phyloP scores from a whole-genome alignment of 768 basidiomycete species.

The Mycena kentingensis region DNA sequence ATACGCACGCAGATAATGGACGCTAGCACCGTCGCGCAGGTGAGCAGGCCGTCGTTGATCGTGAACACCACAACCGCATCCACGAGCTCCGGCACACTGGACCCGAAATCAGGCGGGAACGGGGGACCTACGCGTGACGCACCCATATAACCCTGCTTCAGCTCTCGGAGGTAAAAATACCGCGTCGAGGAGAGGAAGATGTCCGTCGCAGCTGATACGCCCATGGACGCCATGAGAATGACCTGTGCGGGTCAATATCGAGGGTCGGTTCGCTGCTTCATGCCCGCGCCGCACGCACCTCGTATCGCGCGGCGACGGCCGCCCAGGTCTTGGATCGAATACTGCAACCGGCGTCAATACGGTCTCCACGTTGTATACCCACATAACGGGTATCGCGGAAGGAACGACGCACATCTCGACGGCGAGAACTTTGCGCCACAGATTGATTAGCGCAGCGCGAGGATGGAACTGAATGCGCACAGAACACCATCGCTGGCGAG shows the following conservation, averaged over 20 bases:
- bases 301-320: neutral
- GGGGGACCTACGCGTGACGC: neutral
- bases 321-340: neutral
- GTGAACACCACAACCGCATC: conserved; percentile 1
- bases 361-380: no score
- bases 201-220: conserved; percentile 16
- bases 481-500: no score
- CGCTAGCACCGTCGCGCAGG: neutral
- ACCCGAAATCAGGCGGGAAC: neutral
- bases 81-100: neutral
- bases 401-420: neutral
- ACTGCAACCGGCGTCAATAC: neutral
- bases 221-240: neutral
- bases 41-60: conserved; percentile 2
- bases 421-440: no score
- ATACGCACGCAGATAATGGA: neutral
- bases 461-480: no score
- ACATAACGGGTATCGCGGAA: neutral
- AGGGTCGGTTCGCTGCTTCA: no score
- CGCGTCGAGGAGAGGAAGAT: conserved; percentile 11
- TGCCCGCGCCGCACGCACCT: neutral
- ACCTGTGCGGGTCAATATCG: no score
- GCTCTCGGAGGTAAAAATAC: conserved; percentile 16
- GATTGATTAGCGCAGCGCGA: no score
- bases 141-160: conserved; percentile 5